These are phyloP conservation scores for Calocera cornea DNA, from an alignment of 768 basidiomycete genomes.

Conservation along the genomic window DNA sequence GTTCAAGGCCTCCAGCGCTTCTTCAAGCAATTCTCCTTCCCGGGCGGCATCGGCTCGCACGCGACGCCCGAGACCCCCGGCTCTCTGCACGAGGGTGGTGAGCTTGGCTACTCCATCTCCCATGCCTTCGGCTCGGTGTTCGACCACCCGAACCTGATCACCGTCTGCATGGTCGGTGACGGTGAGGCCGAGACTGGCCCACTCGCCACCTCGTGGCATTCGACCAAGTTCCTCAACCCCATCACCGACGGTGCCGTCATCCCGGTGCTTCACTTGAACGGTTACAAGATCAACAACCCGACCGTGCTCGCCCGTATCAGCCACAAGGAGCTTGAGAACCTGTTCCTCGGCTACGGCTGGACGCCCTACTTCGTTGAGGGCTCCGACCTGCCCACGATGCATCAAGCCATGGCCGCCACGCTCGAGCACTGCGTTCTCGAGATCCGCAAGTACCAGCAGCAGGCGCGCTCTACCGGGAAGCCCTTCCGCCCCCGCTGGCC, in stretches of 20 bases:
- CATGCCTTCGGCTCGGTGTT: constrained; percentile 81
- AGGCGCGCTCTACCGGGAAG: constrained; percentile 52
- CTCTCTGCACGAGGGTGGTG: constrained; percentile 77
- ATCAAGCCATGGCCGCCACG: constrained; percentile 65
- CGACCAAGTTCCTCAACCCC: constrained; percentile 81
- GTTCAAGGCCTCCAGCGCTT: constrained; percentile 34
- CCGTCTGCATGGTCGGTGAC: constrained; percentile 72
- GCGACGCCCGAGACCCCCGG: constrained; percentile 72
- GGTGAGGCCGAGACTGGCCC: constrained; percentile 77
- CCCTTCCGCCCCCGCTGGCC: constrained; percentile 91
- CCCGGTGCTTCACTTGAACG: constrained; percentile 80
- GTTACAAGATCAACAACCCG: constrained; percentile 82
- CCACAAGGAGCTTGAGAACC: constrained; percentile 58
- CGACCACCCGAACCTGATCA: constrained; percentile 78
- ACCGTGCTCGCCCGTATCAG: constrained; percentile 89
- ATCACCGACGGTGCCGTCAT: constrained; percentile 79
- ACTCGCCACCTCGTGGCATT: constrained; percentile 64
- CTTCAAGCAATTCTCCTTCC: constrained; percentile 45
- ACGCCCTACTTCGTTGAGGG: constrained; percentile 69
- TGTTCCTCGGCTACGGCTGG: constrained; percentile 79
- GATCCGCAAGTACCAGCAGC: constrained; percentile 60
- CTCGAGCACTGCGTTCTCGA: constrained; percentile 69
- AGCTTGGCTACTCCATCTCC: constrained; percentile 76
- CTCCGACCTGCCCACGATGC: constrained; percentile 43
- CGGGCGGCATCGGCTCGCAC: constrained; percentile 71